A percentile compares a stretch with the other conserved stretches of the same genome.
Evolutionary conservation across 257 asterid species (phyloP).

Genomic region (Solanum habrochaites): DNA sequence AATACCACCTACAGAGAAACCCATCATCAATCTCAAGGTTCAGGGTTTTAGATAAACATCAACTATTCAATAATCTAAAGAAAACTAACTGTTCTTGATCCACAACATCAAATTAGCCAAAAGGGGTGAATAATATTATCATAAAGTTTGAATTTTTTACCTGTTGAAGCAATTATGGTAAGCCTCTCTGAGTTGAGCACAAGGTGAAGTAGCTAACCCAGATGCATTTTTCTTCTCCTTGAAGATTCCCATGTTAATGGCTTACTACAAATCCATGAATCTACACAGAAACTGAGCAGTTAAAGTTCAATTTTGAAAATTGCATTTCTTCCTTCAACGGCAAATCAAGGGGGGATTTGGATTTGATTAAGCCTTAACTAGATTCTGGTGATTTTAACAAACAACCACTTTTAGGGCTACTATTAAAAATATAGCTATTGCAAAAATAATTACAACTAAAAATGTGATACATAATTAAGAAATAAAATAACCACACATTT

Average conservation of each 20-base stretch:
- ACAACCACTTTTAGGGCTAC: background rate
- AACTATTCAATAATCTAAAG: background rate
- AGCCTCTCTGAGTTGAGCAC: slow-evolving; percentile 62
- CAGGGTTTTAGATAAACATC: background rate
- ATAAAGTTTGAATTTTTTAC: slow-evolving; percentile 7
- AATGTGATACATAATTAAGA: background rate
- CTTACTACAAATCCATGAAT: background rate
- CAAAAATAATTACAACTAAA: background rate
- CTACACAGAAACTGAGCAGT: background rate
- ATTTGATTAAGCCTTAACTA: background rate
- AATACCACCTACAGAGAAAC: slow-evolving; percentile 54
- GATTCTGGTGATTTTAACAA: background rate
- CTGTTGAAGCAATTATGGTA: slow-evolving; percentile 83
- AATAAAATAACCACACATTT: background rate
- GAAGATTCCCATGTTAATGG: slow-evolving; percentile 38
- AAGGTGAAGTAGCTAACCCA: slow-evolving; percentile 60
- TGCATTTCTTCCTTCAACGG: background rate
- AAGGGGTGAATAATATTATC: background rate
- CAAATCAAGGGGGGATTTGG: background rate
- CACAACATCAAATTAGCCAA: background rate
- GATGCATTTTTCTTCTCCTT: slow-evolving; percentile 37
- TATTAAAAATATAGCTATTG: background rate
- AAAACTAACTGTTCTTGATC: background rate
- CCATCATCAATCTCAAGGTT: background rate
- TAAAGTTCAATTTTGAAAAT: background rate